Percentiles rank a stretch among this genome's conserved stretches.
These are phyloP conservation scores for Solanum sitiens DNA, from an alignment of 257 asterid genomes.

Conservation along the genomic window DNA sequence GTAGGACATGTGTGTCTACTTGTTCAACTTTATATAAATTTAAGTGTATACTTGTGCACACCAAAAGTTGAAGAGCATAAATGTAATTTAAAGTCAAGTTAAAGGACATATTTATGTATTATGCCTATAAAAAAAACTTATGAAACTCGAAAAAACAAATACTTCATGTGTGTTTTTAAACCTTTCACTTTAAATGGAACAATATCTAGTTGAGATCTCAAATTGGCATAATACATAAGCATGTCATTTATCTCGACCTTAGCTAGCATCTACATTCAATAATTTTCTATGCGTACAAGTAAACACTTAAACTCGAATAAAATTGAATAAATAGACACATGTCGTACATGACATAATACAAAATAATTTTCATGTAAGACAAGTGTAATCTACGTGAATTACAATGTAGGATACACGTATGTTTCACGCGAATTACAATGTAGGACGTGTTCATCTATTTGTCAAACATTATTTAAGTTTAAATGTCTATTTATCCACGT, in stretches of 20 bases:
- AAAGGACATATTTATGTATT: no score
- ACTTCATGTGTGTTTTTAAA: neutral
- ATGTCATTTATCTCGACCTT: neutral
- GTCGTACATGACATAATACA: neutral
- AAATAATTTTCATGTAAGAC: neutral
- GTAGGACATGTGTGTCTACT: no score
- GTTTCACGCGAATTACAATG: neutral
- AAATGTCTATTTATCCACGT: fast-evolving
- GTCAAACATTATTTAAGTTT: no score
- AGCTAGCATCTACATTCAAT: neutral
- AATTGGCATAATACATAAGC: neutral
- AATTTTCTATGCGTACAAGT: no score
- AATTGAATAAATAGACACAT: no score
- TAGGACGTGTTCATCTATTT: no score
- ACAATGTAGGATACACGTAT: neutral
- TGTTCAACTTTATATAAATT: no score
- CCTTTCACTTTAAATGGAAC: neutral
- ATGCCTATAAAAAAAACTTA: neutral
- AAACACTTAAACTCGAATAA: no score
- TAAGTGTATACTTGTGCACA: no score
- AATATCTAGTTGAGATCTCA: neutral
- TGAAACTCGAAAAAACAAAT: neutral
- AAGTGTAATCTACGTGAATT: neutral
- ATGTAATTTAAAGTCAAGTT: no score
- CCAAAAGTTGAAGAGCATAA: no score